These are phyloP conservation scores for Rubroboletus satanas DNA, from an alignment of 768 basidiomycete genomes.

Conservation along the genomic window DNA sequence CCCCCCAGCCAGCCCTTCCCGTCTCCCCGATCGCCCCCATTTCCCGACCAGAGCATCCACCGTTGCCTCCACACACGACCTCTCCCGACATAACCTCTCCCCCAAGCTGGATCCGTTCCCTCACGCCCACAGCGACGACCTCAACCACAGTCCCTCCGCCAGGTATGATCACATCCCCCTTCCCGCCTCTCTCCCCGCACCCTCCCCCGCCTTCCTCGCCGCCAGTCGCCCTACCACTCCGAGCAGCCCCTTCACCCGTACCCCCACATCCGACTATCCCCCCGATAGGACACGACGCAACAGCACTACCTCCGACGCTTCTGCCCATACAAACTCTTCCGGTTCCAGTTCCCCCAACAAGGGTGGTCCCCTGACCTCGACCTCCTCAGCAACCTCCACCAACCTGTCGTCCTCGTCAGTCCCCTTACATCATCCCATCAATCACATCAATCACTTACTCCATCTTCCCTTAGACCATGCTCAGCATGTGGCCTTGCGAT, in stretches of 20 bases:
- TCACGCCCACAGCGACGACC: constrained; percentile 65
- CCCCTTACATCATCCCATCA: constrained; percentile 6
- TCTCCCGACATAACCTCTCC: constrained; percentile 46
- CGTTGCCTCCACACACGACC: constrained; percentile 48
- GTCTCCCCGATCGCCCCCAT: constrained; percentile 48
- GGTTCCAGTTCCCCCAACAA: constrained; percentile 37
- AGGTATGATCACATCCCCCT: constrained; percentile 13
- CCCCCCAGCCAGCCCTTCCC: constrained; percentile 34
- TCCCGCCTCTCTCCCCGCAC: constrained; percentile 37
- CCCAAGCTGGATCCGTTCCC: constrained; percentile 32
- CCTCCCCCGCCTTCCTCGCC: constrained; percentile 45
- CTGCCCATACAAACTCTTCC: constrained; percentile 54
- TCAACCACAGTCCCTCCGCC: constrained; percentile 46
- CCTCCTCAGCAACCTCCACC: constrained; percentile 51
- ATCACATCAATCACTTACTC: constrained; percentile 3
- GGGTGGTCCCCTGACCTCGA: constrained; percentile 47
- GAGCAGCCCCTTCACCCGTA: constrained; percentile 41
- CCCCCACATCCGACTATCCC: constrained; percentile 53
- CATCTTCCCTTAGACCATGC: constrained; percentile 48
- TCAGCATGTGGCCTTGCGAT: constrained; percentile 76
- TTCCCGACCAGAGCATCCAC: constrained; percentile 66
- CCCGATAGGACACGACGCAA: constrained; percentile 45
- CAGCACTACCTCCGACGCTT: constrained; percentile 49
- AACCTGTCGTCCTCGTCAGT: constrained; percentile 61
- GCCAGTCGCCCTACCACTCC: constrained; percentile 62